phyloP scores from a whole-genome alignment of 2,329 filamentous ascomycete species.

The Phaeosphaeria sp. region DNA sequence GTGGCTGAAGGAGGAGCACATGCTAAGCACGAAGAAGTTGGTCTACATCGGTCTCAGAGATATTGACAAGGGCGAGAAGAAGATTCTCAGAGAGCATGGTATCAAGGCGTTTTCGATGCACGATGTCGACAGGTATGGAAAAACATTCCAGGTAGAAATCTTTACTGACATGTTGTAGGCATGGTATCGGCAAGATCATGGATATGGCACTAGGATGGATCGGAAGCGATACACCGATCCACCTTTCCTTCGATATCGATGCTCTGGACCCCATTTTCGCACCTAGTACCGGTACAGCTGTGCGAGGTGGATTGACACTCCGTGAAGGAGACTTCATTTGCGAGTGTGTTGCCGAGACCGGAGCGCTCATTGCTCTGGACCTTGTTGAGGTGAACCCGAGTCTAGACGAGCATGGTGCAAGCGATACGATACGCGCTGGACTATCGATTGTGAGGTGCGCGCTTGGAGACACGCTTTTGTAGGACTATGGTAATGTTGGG shows the following conservation, averaged over 20 bases:
- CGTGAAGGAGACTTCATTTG: slow-evolving; percentile 97
- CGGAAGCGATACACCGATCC: slow-evolving; percentile 91
- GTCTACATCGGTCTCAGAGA: slow-evolving; percentile 97
- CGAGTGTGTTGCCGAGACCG: slow-evolving; percentile 66
- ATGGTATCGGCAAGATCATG: slow-evolving; percentile 94
- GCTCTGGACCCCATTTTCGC: slow-evolving; percentile 96
- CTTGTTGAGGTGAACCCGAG: slow-evolving; percentile 63
- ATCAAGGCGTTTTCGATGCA: slow-evolving; percentile 99
- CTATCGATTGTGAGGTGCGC: slow-evolving; percentile 92
- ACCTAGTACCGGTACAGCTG: slow-evolving; percentile 92
- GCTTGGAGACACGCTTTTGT: slow-evolving; percentile 88
- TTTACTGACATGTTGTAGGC: slow-evolving; percentile 55
- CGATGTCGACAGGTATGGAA: slow-evolving; percentile 84
- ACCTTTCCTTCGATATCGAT: slow-evolving; percentile 96
- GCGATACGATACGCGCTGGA: slow-evolving; percentile 87
- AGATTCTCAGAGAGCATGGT: slow-evolving; percentile 82
- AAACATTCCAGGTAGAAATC: no score
- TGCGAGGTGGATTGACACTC: slow-evolving; percentile 89
- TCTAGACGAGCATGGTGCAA: slow-evolving; percentile 65
- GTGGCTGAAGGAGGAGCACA: slow-evolving; percentile 80
- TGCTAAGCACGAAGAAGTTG: slow-evolving; percentile 77
- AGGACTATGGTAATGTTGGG: slow-evolving; percentile 13
- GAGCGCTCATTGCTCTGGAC: slow-evolving; percentile 63
- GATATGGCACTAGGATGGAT: slow-evolving; percentile 99
- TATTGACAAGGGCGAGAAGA: slow-evolving; percentile 93